Conservation (phyloP, 345 rosid species). For the Excoecaria agallocha region DNA sequence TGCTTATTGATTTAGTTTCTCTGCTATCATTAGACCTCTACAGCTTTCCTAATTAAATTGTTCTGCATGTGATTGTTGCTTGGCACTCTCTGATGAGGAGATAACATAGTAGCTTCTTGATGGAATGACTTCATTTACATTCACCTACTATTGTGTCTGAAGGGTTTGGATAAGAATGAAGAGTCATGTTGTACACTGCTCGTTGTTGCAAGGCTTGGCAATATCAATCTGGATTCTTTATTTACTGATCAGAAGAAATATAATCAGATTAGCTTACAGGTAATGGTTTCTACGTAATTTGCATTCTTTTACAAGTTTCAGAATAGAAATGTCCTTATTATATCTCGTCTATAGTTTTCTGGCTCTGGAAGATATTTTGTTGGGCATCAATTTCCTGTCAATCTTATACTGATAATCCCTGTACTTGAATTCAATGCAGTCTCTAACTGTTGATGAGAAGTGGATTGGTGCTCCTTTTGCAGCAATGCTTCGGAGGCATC, state of each 20-base stretch:
- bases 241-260: slow-evolving; percentile 63
- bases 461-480: slow-evolving; percentile 85
- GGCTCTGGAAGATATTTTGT: slow-evolving; percentile 10
- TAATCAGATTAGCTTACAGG: slow-evolving; percentile 69
- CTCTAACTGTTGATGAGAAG: slow-evolving; percentile 66
- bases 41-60: not conserved
- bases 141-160: slow-evolving; percentile 32
- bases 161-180: slow-evolving; percentile 52
- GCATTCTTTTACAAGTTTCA: not conserved
- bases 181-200: slow-evolving; percentile 48
- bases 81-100: not conserved
- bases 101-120: slow-evolving; percentile 4
- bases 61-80: not conserved
- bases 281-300: slow-evolving; percentile 23
- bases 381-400: not conserved
- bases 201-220: slow-evolving; percentile 55
- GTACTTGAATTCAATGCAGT: slow-evolving; percentile 41
- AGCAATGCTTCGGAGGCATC: slow-evolving; percentile 84
- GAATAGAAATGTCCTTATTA: not conserved
- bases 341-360: not conserved
- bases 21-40: slow-evolving; percentile 2
- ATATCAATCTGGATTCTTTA: slow-evolving; percentile 56
- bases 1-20: not conserved
- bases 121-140: not conserved
- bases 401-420: slow-evolving; percentile 11